These are phyloP conservation scores for Phialophora macrospora DNA, from an alignment of 2,329 filamentous ascomycete genomes.

Conservation along the genomic window DNA sequence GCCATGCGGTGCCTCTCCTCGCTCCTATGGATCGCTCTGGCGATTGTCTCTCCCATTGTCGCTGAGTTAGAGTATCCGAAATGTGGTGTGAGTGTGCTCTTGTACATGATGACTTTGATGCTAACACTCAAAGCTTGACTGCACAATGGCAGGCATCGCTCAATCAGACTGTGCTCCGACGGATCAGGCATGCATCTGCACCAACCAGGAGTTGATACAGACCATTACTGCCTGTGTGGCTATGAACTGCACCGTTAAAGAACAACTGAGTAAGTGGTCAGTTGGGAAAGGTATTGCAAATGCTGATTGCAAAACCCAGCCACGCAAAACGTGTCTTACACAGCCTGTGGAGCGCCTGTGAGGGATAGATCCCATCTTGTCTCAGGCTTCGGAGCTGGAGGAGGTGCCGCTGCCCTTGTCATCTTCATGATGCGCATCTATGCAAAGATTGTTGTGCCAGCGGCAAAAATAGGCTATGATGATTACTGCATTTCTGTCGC, in stretches of 20 bases:
- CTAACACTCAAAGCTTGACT: constrained; percentile 21
- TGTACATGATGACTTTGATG: neutral
- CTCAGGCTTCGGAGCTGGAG: constrained; percentile 44
- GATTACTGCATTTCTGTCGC: constrained; percentile 47
- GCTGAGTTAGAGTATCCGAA: constrained; percentile 10
- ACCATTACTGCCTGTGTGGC: constrained; percentile 45
- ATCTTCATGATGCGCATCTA: constrained; percentile 46
- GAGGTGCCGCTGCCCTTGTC: constrained; percentile 45
- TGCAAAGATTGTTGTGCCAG: constrained; percentile 45
- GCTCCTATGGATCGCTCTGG: too few species aligned
- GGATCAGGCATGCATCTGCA: constrained; percentile 50
- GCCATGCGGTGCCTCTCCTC: too few species aligned
- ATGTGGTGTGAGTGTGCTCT: constrained; percentile 23
- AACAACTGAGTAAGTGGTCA: constrained; percentile 44
- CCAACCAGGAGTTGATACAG: constrained; percentile 43
- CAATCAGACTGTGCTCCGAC: constrained; percentile 47
- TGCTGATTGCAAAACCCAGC: constrained; percentile 37
- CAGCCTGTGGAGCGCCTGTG: constrained; percentile 47
- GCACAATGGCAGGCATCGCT: constrained; percentile 40
- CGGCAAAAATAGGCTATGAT: constrained; percentile 49
- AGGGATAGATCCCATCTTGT: constrained; percentile 45
- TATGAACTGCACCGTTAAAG: constrained; percentile 45
- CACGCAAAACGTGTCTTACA: constrained; percentile 51
- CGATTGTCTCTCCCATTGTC: too few species aligned
- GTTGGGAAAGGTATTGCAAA: neutral